A percentile compares a stretch with the other conserved stretches of the same genome.
Evolutionary conservation across 2,329 filamentous ascomycete species (phyloP).

Genomic region (Chrysoporthe cubensis): DNA sequence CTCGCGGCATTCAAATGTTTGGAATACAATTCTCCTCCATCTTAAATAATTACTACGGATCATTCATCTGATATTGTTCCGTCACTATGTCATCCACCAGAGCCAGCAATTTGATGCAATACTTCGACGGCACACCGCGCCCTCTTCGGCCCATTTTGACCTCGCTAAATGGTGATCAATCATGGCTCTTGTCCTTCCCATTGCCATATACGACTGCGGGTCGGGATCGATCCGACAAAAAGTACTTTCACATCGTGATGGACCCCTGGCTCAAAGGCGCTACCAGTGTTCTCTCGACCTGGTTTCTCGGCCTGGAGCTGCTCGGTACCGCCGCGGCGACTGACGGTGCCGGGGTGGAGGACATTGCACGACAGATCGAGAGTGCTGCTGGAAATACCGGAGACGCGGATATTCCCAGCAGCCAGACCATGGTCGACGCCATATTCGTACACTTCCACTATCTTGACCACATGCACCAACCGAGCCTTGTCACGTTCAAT

Average conservation of each 20-base stretch:
- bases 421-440: slow-evolving; percentile 20
- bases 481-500: slow-evolving; percentile 27
- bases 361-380: slow-evolving; percentile 28
- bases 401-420: no score
- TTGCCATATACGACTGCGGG: not conserved
- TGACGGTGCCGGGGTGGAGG: slow-evolving; percentile 28
- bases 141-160: slow-evolving; percentile 2
- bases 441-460: slow-evolving; percentile 25
- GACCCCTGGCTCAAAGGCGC: slow-evolving; percentile 21
- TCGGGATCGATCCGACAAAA: not conserved
- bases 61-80: not conserved
- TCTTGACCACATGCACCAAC: slow-evolving; percentile 27
- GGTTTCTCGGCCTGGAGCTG: slow-evolving; percentile 22
- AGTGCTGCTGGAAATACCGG: slow-evolving; percentile 9
- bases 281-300: slow-evolving; percentile 12
- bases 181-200: slow-evolving; percentile 18
- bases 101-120: not conserved
- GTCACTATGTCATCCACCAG: not conserved
- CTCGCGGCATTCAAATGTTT: no score
- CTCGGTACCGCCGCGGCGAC: slow-evolving; percentile 12
- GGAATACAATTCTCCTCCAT: not conserved
- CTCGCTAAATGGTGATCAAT: slow-evolving; percentile 2
- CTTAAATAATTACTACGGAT: not conserved
- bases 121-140: not conserved
- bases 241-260: slow-evolving; percentile 18